A percentile compares a stretch with the other conserved stretches of the same genome.
phyloP scores from a whole-genome alignment of 2,329 filamentous ascomycete genomes.

The Knufia fluminis region DNA sequence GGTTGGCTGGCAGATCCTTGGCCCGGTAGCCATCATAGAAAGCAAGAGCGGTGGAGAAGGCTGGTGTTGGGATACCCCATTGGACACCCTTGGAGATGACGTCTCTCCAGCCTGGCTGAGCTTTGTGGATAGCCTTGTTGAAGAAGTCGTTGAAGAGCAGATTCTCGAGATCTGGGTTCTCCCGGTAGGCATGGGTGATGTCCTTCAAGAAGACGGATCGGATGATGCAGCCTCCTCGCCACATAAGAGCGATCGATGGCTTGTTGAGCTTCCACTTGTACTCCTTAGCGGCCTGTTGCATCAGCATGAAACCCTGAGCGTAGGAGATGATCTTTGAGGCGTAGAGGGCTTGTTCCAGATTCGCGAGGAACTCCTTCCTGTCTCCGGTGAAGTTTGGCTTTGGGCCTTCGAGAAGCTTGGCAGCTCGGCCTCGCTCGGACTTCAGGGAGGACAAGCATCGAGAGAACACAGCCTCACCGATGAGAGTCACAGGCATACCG shows the following conservation, averaged over 20 bases:
- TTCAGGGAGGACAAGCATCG: constrained; percentile 93
- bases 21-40: constrained; percentile 99
- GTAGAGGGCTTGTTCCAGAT: constrained; percentile 97
- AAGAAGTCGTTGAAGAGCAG: constrained; percentile 98
- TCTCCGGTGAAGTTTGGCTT: constrained; percentile 74
- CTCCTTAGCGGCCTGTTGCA: constrained; percentile 96
- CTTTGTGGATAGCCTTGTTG: constrained; percentile 97
- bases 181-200: constrained; percentile 94
- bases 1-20: constrained; percentile 93
- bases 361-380: constrained; percentile 86
- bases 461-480: constrained; percentile 91
- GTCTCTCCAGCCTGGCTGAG: constrained; percentile 85
- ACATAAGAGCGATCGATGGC: constrained; percentile 99
- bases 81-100: constrained; percentile 85
- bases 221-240: constrained; percentile 99
- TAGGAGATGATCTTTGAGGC: constrained; percentile 99
- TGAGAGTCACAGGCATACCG: constrained; percentile 95
- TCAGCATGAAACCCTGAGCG: constrained; percentile 99
- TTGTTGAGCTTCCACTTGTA: constrained; percentile 99
- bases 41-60: constrained; percentile 91
- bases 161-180: constrained; percentile 91
- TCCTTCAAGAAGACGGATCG: constrained; percentile 99
- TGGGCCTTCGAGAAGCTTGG: constrained; percentile 68
- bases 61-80: constrained; percentile 90
- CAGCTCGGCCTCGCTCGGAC: constrained; percentile 78